A percentile compares a stretch with the other conserved stretches of the same genome.
Conservation (phyloP, 2,329 filamentous ascomycete genomes). For the Emergomyces pasteurianus region DNA sequence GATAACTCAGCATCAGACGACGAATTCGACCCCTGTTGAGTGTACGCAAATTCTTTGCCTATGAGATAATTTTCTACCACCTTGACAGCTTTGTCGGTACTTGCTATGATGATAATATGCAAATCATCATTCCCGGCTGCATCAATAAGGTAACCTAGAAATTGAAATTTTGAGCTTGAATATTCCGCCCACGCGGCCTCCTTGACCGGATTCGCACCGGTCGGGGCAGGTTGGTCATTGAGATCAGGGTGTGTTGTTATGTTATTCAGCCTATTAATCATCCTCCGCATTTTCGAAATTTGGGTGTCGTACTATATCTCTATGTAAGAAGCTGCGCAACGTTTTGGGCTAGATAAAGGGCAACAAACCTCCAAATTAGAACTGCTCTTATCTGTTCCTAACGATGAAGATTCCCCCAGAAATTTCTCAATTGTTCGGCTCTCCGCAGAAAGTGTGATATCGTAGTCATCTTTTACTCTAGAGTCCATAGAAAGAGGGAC, state of each 20-base stretch:
- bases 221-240: conserved; percentile 28
- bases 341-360: not conserved
- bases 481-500: conserved; percentile 33
- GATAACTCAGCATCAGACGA: conserved; percentile 25
- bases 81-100: conserved; percentile 24
- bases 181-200: conserved; percentile 36
- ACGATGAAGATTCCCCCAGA: conserved; percentile 8
- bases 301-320: conserved; percentile 15
- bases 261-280: conserved; percentile 30
- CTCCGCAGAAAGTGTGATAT: conserved; percentile 21
- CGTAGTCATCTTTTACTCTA: conserved; percentile 32
- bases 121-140: conserved; percentile 22
- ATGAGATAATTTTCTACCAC: conserved; percentile 32
- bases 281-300: conserved; percentile 21
- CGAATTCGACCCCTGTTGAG: conserved; percentile 17
- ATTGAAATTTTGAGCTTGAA: conserved; percentile 35
- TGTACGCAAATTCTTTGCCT: conserved; percentile 25
- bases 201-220: conserved; percentile 22
- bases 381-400: not conserved
- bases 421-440: conserved; percentile 21
- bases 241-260: conserved; percentile 34
- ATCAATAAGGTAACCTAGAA: conserved; percentile 33
- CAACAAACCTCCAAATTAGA: not conserved
- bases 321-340: conserved; percentile 8
- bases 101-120: conserved; percentile 29